phyloP scores from a whole-genome alignment of 2,329 filamentous ascomycete species.

The Nothophaeocryptopus gaeumannii region DNA sequence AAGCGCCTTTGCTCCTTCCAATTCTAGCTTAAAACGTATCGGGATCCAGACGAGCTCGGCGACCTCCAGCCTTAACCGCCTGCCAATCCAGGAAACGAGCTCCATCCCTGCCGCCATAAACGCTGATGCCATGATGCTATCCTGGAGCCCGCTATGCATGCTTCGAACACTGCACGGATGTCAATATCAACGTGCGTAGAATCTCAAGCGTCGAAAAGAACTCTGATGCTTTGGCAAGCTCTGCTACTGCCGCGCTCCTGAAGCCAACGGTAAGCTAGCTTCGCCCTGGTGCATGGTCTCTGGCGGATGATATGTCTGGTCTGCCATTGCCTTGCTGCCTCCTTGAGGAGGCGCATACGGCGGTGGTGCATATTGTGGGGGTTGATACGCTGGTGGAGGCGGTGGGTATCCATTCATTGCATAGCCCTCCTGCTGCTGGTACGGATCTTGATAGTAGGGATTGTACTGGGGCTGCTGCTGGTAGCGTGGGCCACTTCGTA shows the following conservation, averaged over 20 bases:
- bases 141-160: constrained; percentile 9
- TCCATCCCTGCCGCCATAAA: constrained; percentile 8
- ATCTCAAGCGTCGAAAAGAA: not conserved
- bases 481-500: constrained; percentile 22
- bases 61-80: constrained; percentile 5
- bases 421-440: constrained; percentile 23
- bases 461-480: constrained; percentile 14
- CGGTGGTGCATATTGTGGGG: constrained; percentile 32
- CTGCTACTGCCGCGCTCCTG: constrained; percentile 10
- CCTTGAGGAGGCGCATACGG: constrained; percentile 37
- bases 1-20: constrained; percentile 1
- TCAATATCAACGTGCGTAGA: not conserved
- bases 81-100: constrained; percentile 6
- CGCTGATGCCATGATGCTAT: constrained; percentile 7
- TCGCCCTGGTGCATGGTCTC: constrained; percentile 18
- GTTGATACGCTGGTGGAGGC: constrained; percentile 37
- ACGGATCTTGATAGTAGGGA: constrained; percentile 17
- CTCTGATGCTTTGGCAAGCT: not conserved
- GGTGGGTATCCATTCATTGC: constrained; percentile 29
- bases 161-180: constrained; percentile 2
- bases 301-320: constrained; percentile 30
- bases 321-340: constrained; percentile 34
- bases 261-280: constrained; percentile 16
- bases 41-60: not conserved
- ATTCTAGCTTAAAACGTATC: constrained; percentile 3